Conservation (phyloP, 2,329 filamentous ascomycete genomes). For the Neurospora crassa region DNA sequence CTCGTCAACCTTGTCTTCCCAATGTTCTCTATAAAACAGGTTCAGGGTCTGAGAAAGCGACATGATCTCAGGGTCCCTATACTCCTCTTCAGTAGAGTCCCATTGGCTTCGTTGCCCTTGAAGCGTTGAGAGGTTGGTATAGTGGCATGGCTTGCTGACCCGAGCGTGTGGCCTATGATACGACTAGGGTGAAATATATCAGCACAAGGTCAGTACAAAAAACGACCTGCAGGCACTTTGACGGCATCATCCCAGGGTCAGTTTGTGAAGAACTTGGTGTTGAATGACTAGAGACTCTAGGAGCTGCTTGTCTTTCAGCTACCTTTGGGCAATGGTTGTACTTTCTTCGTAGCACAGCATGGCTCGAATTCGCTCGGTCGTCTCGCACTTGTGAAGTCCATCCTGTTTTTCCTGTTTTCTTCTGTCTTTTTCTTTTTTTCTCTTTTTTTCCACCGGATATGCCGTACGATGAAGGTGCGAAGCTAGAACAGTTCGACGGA, state of each 20-base stretch:
- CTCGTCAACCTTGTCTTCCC: background rate
- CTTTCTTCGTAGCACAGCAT: background rate
- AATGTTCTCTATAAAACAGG: background rate
- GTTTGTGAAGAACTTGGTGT: background rate
- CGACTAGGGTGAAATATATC: background rate
- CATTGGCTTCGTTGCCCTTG: background rate
- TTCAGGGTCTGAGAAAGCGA: background rate
- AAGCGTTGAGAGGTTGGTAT: background rate
- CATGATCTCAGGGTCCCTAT: background rate
- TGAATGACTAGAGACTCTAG: background rate
- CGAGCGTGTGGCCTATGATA: background rate
- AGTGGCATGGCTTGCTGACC: background rate
- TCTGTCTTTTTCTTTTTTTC: no score
- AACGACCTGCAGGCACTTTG: background rate
- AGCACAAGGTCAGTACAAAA: background rate
- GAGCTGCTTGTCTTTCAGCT: background rate
- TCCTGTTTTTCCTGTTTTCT: background rate
- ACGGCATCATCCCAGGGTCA: background rate
- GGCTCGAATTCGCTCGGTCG: background rate
- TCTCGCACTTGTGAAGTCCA: background rate
- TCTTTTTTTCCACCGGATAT: background rate
- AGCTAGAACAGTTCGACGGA: background rate
- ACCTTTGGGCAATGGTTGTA: background rate
- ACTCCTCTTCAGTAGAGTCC: background rate
- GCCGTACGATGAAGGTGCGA: background rate